phyloP scores from a whole-genome alignment of 805 yeast species.

The Nakazawaea ernobii region DNA sequence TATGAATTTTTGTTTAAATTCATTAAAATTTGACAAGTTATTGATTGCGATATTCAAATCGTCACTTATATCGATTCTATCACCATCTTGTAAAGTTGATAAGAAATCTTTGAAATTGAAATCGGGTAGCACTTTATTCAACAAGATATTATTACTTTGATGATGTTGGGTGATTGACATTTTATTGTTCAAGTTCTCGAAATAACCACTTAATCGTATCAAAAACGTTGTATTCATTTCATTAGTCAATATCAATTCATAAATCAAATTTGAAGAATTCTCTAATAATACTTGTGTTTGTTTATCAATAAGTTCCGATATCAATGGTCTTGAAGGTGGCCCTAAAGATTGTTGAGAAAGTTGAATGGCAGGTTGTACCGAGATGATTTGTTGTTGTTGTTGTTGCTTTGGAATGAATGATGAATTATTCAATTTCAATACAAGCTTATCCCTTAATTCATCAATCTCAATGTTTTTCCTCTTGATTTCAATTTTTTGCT shows the following conservation, averaged over 20 bases:
- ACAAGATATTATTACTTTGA: background rate
- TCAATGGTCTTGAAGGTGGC: background rate
- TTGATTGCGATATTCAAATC: background rate
- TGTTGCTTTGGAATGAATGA: too few species aligned
- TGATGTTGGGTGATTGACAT: too few species aligned
- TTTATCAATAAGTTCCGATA: slow-evolving; percentile 3
- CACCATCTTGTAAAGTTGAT: background rate
- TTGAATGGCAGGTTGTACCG: background rate
- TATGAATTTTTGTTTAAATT: slow-evolving; percentile 9
- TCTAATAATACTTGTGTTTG: slow-evolving; percentile 9
- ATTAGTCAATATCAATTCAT: slow-evolving; percentile 5
- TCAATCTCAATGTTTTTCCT: slow-evolving; percentile 9
- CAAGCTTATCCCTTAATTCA: slow-evolving; percentile 7
- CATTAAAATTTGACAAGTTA: slow-evolving; percentile 7
- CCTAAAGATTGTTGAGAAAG: background rate
- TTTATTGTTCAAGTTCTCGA: background rate
- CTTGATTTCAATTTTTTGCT: slow-evolving; percentile 6
- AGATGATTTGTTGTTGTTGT: background rate
- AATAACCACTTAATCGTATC: background rate
- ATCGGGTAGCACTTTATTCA: background rate
- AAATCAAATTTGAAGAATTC: slow-evolving; percentile 9
- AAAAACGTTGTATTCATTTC: slow-evolving; percentile 3
- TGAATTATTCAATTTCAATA: slow-evolving; percentile 4
- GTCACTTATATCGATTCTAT: background rate
- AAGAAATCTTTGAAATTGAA: slow-evolving; percentile 1